Conservation (phyloP, 2,329 filamentous ascomycete species). For the Venturiaceae sp. region DNA sequence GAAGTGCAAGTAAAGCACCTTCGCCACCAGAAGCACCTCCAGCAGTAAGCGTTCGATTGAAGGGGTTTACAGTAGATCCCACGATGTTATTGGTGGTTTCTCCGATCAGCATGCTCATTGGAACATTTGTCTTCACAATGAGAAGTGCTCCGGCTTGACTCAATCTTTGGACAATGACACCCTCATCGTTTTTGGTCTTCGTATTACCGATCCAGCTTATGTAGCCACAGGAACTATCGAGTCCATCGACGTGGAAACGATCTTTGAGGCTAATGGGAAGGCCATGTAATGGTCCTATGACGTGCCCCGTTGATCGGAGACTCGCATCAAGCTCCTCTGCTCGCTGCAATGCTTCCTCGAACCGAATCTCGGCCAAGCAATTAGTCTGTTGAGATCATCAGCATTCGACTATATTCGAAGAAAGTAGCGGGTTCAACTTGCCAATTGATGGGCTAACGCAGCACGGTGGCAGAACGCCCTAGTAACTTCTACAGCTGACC, state of each 20-base stretch:
- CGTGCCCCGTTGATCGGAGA: too few species aligned
- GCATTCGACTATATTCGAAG: too few species aligned
- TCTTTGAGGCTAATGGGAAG: constrained; percentile 25
- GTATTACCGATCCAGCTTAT: constrained; percentile 33
- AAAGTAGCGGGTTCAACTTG: too few species aligned
- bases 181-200: constrained; percentile 23
- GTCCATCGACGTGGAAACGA: constrained; percentile 22
- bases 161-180: constrained; percentile 34
- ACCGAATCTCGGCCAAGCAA: too few species aligned
- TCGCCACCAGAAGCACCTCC: constrained; percentile 45
- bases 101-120: constrained; percentile 41
- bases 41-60: constrained; percentile 36
- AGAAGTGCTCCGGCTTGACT: constrained; percentile 36
- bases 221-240: constrained; percentile 29
- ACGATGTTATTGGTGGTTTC: constrained; percentile 43
- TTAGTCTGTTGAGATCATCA: too few species aligned
- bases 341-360: too few species aligned
- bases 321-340: too few species aligned
- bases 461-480: too few species aligned
- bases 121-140: constrained; percentile 45
- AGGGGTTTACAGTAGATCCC: constrained; percentile 36
- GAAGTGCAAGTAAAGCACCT: constrained; percentile 38
- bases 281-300: too few species aligned
- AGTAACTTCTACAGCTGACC: too few species aligned
- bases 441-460: too few species aligned